Evolutionary conservation across 2,329 filamentous ascomycete species (phyloP).

Genomic region (Penicillium sp.): DNA sequence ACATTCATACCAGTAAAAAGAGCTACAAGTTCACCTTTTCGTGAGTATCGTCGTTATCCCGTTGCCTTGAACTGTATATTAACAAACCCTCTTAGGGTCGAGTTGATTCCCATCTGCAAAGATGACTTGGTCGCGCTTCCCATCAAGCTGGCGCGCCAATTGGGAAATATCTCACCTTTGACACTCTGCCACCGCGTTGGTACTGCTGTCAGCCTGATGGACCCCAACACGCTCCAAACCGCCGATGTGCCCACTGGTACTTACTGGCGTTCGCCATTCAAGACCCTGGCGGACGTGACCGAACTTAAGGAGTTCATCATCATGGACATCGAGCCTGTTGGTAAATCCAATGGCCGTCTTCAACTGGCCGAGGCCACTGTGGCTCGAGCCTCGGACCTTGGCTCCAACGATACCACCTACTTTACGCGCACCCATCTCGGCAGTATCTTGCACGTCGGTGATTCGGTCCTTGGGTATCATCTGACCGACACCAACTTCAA

Average conservation of each 20-base stretch:
- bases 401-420: slow-evolving; percentile 78
- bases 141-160: slow-evolving; percentile 75
- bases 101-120: slow-evolving; percentile 92
- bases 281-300: slow-evolving; percentile 71
- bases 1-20: slow-evolving; percentile 82
- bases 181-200: slow-evolving; percentile 82
- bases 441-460: slow-evolving; percentile 74
- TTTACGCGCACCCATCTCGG: slow-evolving; percentile 88
- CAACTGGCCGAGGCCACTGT: slow-evolving; percentile 82
- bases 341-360: slow-evolving; percentile 71
- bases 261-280: slow-evolving; percentile 90
- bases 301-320: slow-evolving; percentile 89
- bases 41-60: slow-evolving; percentile 21
- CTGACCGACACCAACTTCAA: slow-evolving; percentile 88
- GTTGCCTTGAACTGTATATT: not conserved
- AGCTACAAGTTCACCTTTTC: slow-evolving; percentile 95
- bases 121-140: slow-evolving; percentile 94
- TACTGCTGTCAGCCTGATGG: slow-evolving; percentile 81
- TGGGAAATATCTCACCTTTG: slow-evolving; percentile 83
- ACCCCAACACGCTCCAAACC: slow-evolving; percentile 85
- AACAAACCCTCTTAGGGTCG: slow-evolving; percentile 36
- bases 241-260: slow-evolving; percentile 74
- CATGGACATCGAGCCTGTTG: slow-evolving; percentile 83
- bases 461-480: slow-evolving; percentile 93
- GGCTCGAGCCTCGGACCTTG: slow-evolving; percentile 78